phyloP scores from a whole-genome alignment of 2,329 filamentous ascomycete species.

The Aureobasidium mangrovei region DNA sequence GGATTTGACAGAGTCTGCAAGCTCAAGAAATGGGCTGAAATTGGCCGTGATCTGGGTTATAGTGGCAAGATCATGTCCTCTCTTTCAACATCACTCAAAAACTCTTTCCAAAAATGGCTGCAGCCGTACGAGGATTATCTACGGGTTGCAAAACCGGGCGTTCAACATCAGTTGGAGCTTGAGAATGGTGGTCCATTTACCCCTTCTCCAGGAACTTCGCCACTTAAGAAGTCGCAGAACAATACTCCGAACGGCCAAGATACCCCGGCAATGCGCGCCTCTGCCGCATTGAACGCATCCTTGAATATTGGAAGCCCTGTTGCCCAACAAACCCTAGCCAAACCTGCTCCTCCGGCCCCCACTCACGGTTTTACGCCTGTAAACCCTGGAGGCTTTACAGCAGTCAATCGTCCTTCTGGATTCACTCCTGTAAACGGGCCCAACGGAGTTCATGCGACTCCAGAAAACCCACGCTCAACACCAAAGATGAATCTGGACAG shows the following conservation, averaged over 20 bases:
- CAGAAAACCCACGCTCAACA: slow-evolving; percentile 48
- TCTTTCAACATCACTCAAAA: slow-evolving; percentile 92
- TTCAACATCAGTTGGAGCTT: slow-evolving; percentile 90
- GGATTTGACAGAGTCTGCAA: slow-evolving; percentile 97
- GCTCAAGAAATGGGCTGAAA: slow-evolving; percentile 97
- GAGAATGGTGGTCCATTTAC: slow-evolving; percentile 91
- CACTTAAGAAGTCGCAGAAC: slow-evolving; percentile 51
- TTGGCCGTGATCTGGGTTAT: slow-evolving; percentile 90
- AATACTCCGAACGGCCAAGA: slow-evolving; percentile 44
- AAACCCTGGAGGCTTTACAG: slow-evolving; percentile 55
- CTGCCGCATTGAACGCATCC: slow-evolving; percentile 48
- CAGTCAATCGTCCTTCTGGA: slow-evolving; percentile 50
- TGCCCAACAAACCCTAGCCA: slow-evolving; percentile 29
- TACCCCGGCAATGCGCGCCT: slow-evolving; percentile 57
- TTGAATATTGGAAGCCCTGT: slow-evolving; percentile 21
- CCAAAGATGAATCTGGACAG: slow-evolving; percentile 53
- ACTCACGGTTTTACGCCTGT: slow-evolving; percentile 61
- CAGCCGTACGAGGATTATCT: slow-evolving; percentile 95
- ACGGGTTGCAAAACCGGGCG: slow-evolving; percentile 79
- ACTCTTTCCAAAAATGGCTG: slow-evolving; percentile 95
- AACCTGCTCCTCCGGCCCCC: neutral
- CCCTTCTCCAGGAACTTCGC: slow-evolving; percentile 63
- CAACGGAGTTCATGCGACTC: slow-evolving; percentile 44
- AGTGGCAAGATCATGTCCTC: slow-evolving; percentile 99
- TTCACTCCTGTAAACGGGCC: slow-evolving; percentile 53